Conservation (phyloP, 352 stramenopile genomes). For the Aphanomyces euteiches region DNA sequence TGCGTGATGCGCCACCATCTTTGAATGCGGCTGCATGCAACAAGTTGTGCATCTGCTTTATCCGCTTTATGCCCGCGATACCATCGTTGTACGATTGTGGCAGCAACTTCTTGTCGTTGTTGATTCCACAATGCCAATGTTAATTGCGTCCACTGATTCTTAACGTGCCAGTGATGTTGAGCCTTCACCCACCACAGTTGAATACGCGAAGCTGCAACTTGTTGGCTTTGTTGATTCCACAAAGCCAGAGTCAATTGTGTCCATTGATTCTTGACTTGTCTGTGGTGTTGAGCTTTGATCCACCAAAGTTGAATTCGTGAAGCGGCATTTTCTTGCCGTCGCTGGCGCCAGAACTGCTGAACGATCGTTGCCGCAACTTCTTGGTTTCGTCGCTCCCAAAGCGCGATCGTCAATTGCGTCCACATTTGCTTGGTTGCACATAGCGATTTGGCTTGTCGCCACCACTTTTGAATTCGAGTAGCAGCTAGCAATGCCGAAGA, state of each 20-base stretch:
- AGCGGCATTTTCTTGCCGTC: conserved; percentile 4
- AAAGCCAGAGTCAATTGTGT: neutral
- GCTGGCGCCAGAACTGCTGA: conserved; percentile 4
- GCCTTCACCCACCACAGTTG: neutral
- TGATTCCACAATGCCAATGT: conserved; percentile 2
- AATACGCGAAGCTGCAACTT: neutral
- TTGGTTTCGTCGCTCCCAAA: conserved; percentile 3
- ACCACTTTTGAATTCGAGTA: conserved; percentile 24
- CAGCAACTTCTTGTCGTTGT: neutral
- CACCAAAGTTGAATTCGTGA: conserved; percentile 29
- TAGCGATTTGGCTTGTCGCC: neutral
- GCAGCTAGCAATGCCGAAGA: neutral
- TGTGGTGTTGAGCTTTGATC: neutral
- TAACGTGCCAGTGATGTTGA: neutral
- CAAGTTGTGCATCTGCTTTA: too few species aligned
- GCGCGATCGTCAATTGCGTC: conserved; percentile 9
- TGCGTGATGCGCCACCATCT: neutral
- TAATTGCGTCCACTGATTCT: conserved; percentile 4
- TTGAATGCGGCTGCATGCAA: neutral
- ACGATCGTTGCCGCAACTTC: conserved; percentile 12
- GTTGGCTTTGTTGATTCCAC: neutral
- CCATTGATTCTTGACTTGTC: conserved; percentile 10
- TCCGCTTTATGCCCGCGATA: too few species aligned
- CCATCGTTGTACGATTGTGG: neutral
- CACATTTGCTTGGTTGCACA: conserved; percentile 9